These are phyloP conservation scores for Viridothelium virens DNA, from an alignment of 495 filamentous ascomycete species.

Conservation along the genomic window DNA sequence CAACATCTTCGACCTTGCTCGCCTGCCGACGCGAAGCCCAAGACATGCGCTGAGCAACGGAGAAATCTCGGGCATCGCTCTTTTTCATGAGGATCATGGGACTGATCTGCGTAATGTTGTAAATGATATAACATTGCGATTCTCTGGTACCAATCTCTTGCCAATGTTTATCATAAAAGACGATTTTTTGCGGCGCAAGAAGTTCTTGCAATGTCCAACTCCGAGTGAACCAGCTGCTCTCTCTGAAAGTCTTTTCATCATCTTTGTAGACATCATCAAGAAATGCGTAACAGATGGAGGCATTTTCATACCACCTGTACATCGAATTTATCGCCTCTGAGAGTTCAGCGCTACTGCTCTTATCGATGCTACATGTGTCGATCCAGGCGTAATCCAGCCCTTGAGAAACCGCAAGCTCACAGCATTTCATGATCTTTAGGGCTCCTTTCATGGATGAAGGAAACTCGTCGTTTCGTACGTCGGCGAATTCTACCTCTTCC, in stretches of 20 bases:
- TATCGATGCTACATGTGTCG: neutral
- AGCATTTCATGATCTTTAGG: neutral
- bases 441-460: neutral
- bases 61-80: too few species aligned
- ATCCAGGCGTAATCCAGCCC: neutral
- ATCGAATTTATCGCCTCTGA: neutral
- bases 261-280: neutral
- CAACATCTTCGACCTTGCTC: constrained; percentile 21
- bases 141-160: neutral
- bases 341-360: neutral
- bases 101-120: neutral
- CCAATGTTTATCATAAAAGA: neutral
- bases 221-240: neutral
- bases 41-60: neutral
- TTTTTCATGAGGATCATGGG: too few species aligned
- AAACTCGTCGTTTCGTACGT: neutral
- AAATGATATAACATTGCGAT: neutral
- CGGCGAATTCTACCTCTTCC: neutral
- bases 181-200: neutral
- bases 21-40: constrained; percentile 20
- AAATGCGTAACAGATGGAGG: neutral
- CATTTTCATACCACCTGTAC: neutral
- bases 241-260: neutral
- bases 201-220: neutral
- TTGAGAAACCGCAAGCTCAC: neutral